Conservation (phyloP, 495 filamentous ascomycete genomes). For the Daldinia bambusicola region DNA sequence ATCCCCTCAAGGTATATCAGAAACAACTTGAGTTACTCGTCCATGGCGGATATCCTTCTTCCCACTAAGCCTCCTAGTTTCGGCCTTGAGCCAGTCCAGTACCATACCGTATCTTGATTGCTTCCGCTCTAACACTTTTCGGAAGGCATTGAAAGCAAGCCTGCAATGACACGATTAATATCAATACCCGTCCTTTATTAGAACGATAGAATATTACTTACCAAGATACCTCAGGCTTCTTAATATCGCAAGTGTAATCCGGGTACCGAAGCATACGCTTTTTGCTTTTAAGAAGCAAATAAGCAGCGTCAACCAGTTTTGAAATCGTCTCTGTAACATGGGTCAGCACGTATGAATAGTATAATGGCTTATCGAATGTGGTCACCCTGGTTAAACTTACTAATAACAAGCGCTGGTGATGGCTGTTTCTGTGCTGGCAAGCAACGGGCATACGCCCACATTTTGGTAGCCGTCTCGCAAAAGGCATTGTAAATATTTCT, state of each 20-base stretch:
- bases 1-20: not conserved
- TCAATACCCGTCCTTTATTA: no score
- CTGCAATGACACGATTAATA: slow-evolving; percentile 42
- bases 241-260: slow-evolving; percentile 67
- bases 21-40: slow-evolving; percentile 31
- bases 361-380: not conserved
- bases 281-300: slow-evolving; percentile 70
- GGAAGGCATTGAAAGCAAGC: slow-evolving; percentile 73
- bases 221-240: slow-evolving; percentile 75
- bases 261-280: slow-evolving; percentile 57
- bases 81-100: slow-evolving; percentile 69
- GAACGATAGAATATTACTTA: slow-evolving; percentile 46
- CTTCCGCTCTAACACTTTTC: slow-evolving; percentile 69
- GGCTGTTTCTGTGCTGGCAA: slow-evolving; percentile 67
- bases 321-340: slow-evolving; percentile 66
- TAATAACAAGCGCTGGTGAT: slow-evolving; percentile 64
- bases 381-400: slow-evolving; percentile 52
- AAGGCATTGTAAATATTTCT: slow-evolving; percentile 80
- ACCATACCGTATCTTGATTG: slow-evolving; percentile 72
- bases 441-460: slow-evolving; percentile 79
- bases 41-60: slow-evolving; percentile 42
- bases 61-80: slow-evolving; percentile 48
- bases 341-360: slow-evolving; percentile 8
- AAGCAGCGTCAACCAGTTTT: slow-evolving; percentile 72
- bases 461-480: slow-evolving; percentile 80